Conservation (phyloP, 2,329 filamentous ascomycete species). For the Bipolaris zeicola region DNA sequence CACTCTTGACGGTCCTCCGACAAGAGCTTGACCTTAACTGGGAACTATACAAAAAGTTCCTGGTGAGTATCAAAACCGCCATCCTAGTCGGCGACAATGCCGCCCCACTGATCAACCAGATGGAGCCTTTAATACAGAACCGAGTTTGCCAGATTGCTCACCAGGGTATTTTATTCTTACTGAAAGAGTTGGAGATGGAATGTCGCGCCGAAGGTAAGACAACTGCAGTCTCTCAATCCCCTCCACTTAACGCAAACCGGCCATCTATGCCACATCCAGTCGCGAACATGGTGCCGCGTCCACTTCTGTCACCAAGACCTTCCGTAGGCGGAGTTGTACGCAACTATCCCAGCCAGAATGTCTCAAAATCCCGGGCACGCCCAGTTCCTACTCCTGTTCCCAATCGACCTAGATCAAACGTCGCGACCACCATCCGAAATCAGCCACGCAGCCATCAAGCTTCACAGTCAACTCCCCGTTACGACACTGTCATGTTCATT, state of each 20-base stretch:
- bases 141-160: conserved; percentile 11
- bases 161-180: conserved; percentile 19
- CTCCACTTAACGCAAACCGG: conserved; percentile 62
- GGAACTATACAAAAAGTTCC: conserved; percentile 23
- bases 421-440: background rate
- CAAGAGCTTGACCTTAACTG: conserved; percentile 17
- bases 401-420: background rate
- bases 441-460: conserved; percentile 21
- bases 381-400: background rate
- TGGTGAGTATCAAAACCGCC: conserved; percentile 10
- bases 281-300: background rate
- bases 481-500: conserved; percentile 69
- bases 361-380: background rate
- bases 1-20: conserved; percentile 9
- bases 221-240: conserved; percentile 51
- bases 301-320: background rate
- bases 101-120: conserved; percentile 21
- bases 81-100: conserved; percentile 4
- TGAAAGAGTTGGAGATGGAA: conserved; percentile 63
- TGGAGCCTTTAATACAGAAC: conserved; percentile 13
- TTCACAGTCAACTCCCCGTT: conserved; percentile 54
- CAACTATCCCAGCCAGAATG: background rate
- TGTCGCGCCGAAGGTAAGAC: conserved; percentile 64
- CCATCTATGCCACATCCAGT: background rate
- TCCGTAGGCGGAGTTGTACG: background rate